Evolutionary conservation across 2,329 filamentous ascomycete species (phyloP), one percentile per base, ranked within the genome.

Genomic region (Fusarium albosuccineum): DNA sequence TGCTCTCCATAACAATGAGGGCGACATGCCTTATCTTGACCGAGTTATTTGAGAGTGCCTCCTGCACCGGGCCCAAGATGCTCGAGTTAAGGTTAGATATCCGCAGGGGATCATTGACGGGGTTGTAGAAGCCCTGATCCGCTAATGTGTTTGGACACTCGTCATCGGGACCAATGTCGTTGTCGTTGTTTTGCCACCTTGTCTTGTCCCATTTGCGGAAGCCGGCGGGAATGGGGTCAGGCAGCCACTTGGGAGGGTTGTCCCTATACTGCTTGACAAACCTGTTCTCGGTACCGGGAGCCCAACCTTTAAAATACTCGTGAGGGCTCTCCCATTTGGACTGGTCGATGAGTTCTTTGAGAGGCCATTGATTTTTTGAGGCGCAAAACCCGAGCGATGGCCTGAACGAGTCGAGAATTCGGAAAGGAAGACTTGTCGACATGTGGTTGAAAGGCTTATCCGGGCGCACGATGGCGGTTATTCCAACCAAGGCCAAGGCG

Each of bases 11-110:
- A 10, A 81, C 76, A 27, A 83, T 57, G 13, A 82, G 67, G 41
- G 82, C 73, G n/a, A 83, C 69, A 51, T 83, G 80, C 55, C 80
- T 80, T 48, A 83, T 82, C 40, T 76, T 76, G 13, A 81, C 70
- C 16, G 64, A 66, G 30, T 57, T 67, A 5, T 71, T 65, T 2
- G 61, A 60, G 2, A 79, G 61, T 9, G 62, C 69, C 42, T 69
- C 60, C 37, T 70, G 62, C 2, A 79, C 67, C 0, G 63, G 62
- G 8, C 71, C 58, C 4, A 79, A 58, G 13, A 82, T 64, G 1
- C 70, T 68, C 13, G 77, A 64, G 5, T 78, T 54, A 5, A 79
- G 71, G 49, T 82, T 82, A 5, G 78, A 75, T 36, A 82, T 76
- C 48, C 77, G 79, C 56, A 82, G 67, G 1, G 81, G 81, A 44